Base-by-base conservation (phyloP, 148 eudicot species). In the Spergularia bocconei region DNA sequence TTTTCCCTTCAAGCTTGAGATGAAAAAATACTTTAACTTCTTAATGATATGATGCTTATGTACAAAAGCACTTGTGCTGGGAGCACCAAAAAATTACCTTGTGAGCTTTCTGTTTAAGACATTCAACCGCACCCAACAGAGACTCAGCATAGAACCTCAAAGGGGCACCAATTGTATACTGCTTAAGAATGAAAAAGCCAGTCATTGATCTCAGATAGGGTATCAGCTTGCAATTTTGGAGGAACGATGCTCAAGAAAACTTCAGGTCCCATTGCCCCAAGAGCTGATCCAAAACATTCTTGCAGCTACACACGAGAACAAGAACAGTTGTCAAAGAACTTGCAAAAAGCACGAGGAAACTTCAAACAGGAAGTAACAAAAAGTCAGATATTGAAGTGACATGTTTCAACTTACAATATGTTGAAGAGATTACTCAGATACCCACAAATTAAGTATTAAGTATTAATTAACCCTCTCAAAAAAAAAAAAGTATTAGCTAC, bases 181-280 rank as follows among this genome's bases (percentile, higher is more conserved):
- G 94, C 78, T 92, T 96, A 64, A 96, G 74, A 76, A 96, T 88
- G 47, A 67, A 96, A 82, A 62, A 96, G 89, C 98, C 99, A 96
- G 53, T 83, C 85, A 82, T 88, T 92, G 62, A 89, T 89, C 81
- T 89, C 90, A 41, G 93, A 89, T 19, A 83, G 85, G 55, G 86
- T 82, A 64, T 84, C 88, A 57, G 85, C 85, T 69, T 86, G 89
- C 87, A 96, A 74, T 70, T 87, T 96, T 41, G 92, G 86, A 39
- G 99, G 98, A 17, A 96, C 67, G 81, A 91, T 64, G 71, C 85
- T 84, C 74, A 96, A 81, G 73, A 95, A 96, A 12, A 74, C 83
- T 82, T 92, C 99, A 73, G 99, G 94, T 50, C 99, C 99, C 94
- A 96, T 86, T 69, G 98, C 92, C 73, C 88, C 85, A 69, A 96